Evolutionary conservation across 1,139 yeast genomes (phyloP).

Genomic region (Pichia sp.): DNA sequence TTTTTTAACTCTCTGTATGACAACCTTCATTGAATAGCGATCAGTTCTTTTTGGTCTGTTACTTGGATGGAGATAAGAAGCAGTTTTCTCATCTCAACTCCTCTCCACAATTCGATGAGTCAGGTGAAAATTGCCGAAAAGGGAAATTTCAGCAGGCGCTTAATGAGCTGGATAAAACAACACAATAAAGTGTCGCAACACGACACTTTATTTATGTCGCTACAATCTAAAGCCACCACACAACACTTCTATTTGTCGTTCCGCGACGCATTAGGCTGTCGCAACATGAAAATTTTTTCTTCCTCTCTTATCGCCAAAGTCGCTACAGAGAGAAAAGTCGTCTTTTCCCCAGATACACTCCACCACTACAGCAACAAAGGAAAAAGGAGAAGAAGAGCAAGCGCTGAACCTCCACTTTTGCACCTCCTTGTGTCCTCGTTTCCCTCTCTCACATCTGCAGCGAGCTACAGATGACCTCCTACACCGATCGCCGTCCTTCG

Average conservation of each 20-base stretch:
- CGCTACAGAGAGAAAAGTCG: background rate
- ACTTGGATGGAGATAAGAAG: no score
- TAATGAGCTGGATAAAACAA: background rate
- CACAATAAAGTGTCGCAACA: background rate
- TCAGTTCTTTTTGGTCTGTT: background rate
- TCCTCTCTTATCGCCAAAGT: constrained; percentile 4
- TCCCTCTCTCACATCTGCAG: constrained; percentile 48
- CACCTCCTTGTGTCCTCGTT: background rate
- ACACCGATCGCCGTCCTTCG: constrained; percentile 54
- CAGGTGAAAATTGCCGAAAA: background rate
- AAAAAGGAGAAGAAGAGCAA: background rate
- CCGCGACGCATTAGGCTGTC: background rate
- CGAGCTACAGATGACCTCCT: constrained; percentile 52
- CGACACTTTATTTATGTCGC: background rate
- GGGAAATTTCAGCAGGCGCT: background rate
- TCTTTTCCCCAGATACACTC: background rate
- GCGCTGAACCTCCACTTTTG: background rate
- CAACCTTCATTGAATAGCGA: constrained; percentile 86
- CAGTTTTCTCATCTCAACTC: no score
- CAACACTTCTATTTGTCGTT: background rate
- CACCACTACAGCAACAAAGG: background rate
- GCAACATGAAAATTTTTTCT: constrained; percentile 6
- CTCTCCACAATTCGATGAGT: background rate
- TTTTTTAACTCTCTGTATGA: constrained; percentile 77
- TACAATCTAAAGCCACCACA: background rate